phyloP scores from a whole-genome alignment of 371 early-diverging fungal genomes.

The Saksenaea oblongispora region DNA sequence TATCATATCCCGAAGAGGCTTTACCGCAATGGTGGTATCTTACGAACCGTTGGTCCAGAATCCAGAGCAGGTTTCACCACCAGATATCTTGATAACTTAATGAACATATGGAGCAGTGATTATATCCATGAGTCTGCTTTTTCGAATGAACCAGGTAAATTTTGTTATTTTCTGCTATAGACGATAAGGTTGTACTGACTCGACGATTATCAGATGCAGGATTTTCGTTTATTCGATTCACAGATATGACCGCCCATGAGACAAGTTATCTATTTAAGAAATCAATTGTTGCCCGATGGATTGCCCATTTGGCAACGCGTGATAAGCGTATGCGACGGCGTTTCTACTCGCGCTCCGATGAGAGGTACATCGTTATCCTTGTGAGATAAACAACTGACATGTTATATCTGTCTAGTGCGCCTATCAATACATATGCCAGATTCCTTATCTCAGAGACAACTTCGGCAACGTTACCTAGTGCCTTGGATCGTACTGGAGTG shows the following conservation, averaged over 20 bases:
- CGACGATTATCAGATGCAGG: conserved; percentile 26
- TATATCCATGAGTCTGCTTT: conserved; percentile 54
- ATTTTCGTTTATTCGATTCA: conserved; percentile 68
- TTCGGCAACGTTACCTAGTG: conserved; percentile 25
- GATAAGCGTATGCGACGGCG: conserved; percentile 43
- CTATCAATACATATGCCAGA: conserved; percentile 45
- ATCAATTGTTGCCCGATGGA: conserved; percentile 52
- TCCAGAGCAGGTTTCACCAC: conserved; percentile 55
- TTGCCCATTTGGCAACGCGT: conserved; percentile 43
- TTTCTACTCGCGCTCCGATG: conserved; percentile 26
- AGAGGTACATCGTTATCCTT: conserved; percentile 4
- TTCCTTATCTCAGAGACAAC: conserved; percentile 44
- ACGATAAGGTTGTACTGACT: neutral
- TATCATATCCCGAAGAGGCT: conserved; percentile 69
- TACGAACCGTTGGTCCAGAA: conserved; percentile 45
- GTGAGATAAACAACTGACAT: neutral
- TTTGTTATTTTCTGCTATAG: neutral
- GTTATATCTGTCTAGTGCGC: conserved; percentile 25
- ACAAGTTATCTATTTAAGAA: conserved; percentile 55
- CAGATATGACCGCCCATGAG: conserved; percentile 56
- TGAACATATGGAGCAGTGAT: conserved; percentile 61
- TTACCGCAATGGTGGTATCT: conserved; percentile 66
- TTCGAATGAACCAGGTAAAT: conserved; percentile 29
- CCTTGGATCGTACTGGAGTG: conserved; percentile 23
- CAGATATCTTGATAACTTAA: conserved; percentile 50